Evolutionary conservation across 2,329 filamentous ascomycete species (phyloP), one percentile per base, ranked within the genome.

Genomic region (Daldinia sp.): DNA sequence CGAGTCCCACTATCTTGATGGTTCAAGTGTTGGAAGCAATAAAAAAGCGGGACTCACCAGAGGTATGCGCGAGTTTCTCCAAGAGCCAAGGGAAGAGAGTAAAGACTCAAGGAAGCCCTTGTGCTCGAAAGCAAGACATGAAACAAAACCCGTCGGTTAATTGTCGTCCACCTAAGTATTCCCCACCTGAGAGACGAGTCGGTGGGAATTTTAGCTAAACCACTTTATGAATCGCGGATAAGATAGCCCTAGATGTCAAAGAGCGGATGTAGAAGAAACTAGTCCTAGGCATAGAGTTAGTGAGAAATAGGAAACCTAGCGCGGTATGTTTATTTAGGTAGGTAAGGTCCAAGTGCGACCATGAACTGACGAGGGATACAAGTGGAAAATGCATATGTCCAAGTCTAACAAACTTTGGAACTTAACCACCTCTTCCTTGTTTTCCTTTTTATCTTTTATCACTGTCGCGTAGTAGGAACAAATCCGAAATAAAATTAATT

Each of bases 401-500:
- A 34, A 35, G 39, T 23, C 39, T 45, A 45, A 45, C 21, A 45
- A 45, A 19, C 32, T 37, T 37, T n/a, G n/a, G n/a, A n/a, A n/a
- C n/a, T n/a, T n/a, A n/a, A n/a, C n/a, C n/a, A n/a, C n/a, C n/a
- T n/a, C n/a, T n/a, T n/a, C n/a, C n/a, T n/a, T n/a, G n/a, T n/a
- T n/a, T n/a, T n/a, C n/a, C n/a, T 37, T 37, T 37, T 37, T 37
- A 9, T 39, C 21, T 27, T 45, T 48, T 49, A 23, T 32, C 2
- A 48, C 29, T n/a, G 19, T 48, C 25, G 32, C 8, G 34, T 50
- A 41, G 53, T 34, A n/a, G n/a, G n/a, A 49, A 39, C 21, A 25
- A 48, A 23, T 37, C 21, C 15, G 25, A 55, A 63, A 63, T 52
- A 30, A 56, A 52, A 63, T 61, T 56, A 60, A 59, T 63, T 52